Evolutionary conservation across 352 stramenopile species (phyloP), one percentile per base, ranked within the genome.

Genomic region (Blastocystis hominis): DNA sequence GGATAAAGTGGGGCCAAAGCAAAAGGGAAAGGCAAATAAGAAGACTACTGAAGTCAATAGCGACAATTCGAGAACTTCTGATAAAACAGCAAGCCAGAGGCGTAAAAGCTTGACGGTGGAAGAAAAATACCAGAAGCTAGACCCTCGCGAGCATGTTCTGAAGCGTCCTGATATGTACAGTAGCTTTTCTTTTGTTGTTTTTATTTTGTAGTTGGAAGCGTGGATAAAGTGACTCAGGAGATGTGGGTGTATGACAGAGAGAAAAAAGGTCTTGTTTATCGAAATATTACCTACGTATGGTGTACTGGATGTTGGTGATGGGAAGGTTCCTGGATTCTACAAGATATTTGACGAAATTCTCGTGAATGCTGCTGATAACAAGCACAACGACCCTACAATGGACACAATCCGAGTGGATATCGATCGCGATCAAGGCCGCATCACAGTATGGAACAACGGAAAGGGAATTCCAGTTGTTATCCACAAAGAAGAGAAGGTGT

Each of bases 311-410:
- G n/a, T 72, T 4, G 3, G 59, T 68, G 9, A 75, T 54, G 3
- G 86, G 20, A 89, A 95, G 92, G 91, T 96, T 20, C 96, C 96
- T 36, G 96, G 95, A 47, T 90, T 98, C 38, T 95, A 97, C 89
- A 99, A 99, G 92, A 97, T 98, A 88, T 98, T 98, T 89, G 96
- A 99, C 90, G 96, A 99, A 89, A 98, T 99, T 76, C 95, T 99
- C 17, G 96, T 98, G 62, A 99, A 99, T 91, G 97, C 97, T 0
- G 97, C 96, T 30, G 97, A 99, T 89, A 99, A 99, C 93, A 99
- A 99, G 91, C 97, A 99, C 91, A 94, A 97, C 40, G 97, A 99
- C 93, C 92, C 94, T 66, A 91, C 92, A 38, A 97, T 97, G 94
- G 92, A 95, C 89, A 94, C 91, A 30, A 89, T 97, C 3, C 97